Evolutionary conservation across 306 rosid species (phyloP).

Genomic region (Sicyos edulis): DNA sequence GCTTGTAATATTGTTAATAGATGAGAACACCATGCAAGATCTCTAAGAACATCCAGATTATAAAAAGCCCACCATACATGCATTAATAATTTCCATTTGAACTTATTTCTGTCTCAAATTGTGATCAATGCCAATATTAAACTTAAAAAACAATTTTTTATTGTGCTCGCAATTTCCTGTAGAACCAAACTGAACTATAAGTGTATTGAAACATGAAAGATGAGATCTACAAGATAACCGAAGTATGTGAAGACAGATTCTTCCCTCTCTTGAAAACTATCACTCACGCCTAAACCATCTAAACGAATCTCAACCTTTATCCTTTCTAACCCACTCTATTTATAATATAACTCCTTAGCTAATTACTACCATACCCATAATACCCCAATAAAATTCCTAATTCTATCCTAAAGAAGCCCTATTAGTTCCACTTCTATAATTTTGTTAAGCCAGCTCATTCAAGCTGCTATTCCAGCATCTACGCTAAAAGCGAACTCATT

Average conservation of each 20-base stretch:
- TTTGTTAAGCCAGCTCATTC: not conserved
- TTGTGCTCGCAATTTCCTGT: not conserved
- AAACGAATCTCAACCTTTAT: too few species aligned
- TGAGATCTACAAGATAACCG: too few species aligned
- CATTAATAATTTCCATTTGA: slow-evolving; percentile 11
- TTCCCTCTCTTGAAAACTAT: too few species aligned
- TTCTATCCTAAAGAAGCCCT: too few species aligned
- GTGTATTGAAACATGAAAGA: too few species aligned
- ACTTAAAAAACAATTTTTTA: not conserved
- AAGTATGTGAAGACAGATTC: too few species aligned
- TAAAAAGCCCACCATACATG: not conserved
- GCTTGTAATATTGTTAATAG: slow-evolving; percentile 24
- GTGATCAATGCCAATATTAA: not conserved
- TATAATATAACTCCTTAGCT: too few species aligned
- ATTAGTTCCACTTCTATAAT: not conserved
- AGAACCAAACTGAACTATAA: too few species aligned
- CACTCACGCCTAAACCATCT: too few species aligned
- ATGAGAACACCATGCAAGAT: slow-evolving; percentile 22
- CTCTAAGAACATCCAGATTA: slow-evolving; percentile 15
- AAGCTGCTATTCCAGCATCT: not conserved
- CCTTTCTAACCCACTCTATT: too few species aligned
- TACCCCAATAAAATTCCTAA: too few species aligned
- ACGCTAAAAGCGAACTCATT: not conserved
- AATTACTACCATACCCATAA: too few species aligned
- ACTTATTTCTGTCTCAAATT: not conserved